Conservation (phyloP, 306 rosid genomes). For the Crataegus laevigata region DNA sequence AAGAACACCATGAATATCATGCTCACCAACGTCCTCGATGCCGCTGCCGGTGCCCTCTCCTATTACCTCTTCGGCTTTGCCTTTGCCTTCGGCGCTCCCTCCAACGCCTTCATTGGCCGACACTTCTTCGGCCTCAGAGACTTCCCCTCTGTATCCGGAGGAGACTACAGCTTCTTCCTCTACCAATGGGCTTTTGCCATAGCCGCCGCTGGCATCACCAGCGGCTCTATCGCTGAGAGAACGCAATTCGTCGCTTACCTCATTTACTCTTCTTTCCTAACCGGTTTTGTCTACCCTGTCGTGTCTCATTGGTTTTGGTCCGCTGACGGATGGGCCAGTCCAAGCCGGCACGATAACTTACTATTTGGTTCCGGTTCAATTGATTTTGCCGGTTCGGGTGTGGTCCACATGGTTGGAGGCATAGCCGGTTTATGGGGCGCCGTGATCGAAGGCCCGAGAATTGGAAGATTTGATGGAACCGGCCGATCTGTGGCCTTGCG, state of each 20-base stretch:
- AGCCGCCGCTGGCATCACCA: constrained; percentile 69
- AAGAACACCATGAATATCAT: constrained; percentile 90
- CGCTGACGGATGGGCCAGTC: constrained; percentile 63
- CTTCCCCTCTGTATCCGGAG: constrained; percentile 20
- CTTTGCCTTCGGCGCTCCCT: constrained; percentile 65
- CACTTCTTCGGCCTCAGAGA: constrained; percentile 57
- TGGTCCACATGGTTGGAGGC: constrained; percentile 83
- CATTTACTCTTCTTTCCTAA: constrained; percentile 59
- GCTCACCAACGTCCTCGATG: constrained; percentile 91
- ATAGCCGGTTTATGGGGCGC: constrained; percentile 82
- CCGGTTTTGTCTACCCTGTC: constrained; percentile 66
- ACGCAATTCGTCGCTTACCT: constrained; percentile 76
- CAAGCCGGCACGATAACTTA: constrained; percentile 2
- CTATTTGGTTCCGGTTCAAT: constrained; percentile 52
- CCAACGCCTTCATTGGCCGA: constrained; percentile 71
- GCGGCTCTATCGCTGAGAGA: constrained; percentile 82
- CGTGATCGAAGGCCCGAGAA: constrained; percentile 66
- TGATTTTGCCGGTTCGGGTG: constrained; percentile 68
- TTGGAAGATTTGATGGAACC: constrained; percentile 53
- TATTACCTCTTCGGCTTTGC: constrained; percentile 80
- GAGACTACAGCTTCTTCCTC: constrained; percentile 64
- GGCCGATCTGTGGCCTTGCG: constrained; percentile 60
- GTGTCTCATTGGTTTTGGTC: constrained; percentile 90
- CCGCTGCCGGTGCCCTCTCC: constrained; percentile 68
- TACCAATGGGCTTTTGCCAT: constrained; percentile 94